Percentiles rank a stretch among this genome's conserved stretches.
phyloP scores from a whole-genome alignment of 2,329 filamentous ascomycete species.

The Ophiostoma ulmi region DNA sequence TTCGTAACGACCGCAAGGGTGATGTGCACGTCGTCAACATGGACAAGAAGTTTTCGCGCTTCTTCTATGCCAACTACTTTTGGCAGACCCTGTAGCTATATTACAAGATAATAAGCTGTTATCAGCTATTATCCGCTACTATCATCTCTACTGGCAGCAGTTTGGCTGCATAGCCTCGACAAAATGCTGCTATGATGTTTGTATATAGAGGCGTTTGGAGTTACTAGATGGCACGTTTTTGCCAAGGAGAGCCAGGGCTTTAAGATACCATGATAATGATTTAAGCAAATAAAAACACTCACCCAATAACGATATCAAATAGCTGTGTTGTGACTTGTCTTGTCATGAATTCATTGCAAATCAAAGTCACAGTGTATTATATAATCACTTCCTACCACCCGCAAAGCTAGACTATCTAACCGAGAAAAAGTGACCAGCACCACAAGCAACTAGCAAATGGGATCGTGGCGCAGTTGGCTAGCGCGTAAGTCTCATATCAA shows the following conservation, averaged over 20 bases:
- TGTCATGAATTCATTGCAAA: too few relatives aligned
- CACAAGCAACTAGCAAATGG: constrained; percentile 14
- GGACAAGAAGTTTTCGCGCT: constrained; percentile 83
- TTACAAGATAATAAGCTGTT: neutral
- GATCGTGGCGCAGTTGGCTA: constrained; percentile 19
- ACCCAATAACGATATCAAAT: too few relatives aligned
- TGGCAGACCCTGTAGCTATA: constrained; percentile 71
- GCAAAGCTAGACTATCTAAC: neutral
- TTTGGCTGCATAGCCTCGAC: neutral
- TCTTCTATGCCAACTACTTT: constrained; percentile 93
- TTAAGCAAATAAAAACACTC: neutral
- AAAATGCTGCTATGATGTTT: neutral
- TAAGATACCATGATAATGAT: neutral
- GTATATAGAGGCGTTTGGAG: constrained; percentile 20
- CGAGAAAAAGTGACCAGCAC: neutral
- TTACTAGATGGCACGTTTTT: neutral
- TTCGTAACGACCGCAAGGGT: constrained; percentile 78
- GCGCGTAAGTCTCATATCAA: constrained; percentile 16
- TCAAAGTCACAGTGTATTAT: neutral
- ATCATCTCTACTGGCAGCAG: neutral
- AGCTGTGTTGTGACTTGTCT: neutral
- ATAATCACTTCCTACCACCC: neutral
- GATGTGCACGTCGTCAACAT: constrained; percentile 94
- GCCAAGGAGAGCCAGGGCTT: neutral
- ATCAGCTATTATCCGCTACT: neutral